These are phyloP conservation scores for Ophiostoma tasmaniense DNA, from an alignment of 2,329 filamentous ascomycete species.

Conservation along the genomic window DNA sequence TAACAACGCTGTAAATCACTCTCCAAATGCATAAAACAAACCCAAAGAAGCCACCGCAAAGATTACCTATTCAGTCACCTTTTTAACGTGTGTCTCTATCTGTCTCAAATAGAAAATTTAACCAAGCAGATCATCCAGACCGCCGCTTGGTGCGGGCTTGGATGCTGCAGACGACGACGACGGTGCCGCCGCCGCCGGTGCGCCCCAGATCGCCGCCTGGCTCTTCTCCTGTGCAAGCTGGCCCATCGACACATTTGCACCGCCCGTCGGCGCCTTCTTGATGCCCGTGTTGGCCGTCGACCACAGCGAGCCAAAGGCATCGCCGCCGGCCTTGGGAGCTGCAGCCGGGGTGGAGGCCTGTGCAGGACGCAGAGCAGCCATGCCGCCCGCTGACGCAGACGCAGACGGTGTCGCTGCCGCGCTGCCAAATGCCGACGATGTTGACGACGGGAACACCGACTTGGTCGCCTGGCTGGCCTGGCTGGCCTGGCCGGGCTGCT, in stretches of 20 bases:
- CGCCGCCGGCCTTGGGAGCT: constrained; percentile 47
- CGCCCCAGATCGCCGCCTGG: constrained; percentile 87
- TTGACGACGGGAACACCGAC: constrained; percentile 6
- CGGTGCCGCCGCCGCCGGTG: constrained; percentile 53
- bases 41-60: not conserved
- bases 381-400: too few relatives aligned
- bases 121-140: constrained; percentile 43
- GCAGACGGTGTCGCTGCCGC: constrained; percentile 21
- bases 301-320: constrained; percentile 87
- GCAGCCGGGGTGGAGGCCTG: constrained; percentile 27
- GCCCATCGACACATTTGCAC: constrained; percentile 72
- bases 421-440: constrained; percentile 19
- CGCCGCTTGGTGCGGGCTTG: constrained; percentile 26
- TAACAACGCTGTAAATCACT: not conserved
- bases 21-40: not conserved
- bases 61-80: not conserved
- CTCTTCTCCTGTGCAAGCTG: constrained; percentile 98
- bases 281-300: constrained; percentile 63
- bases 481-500: constrained; percentile 16
- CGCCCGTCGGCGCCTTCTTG: constrained; percentile 62
- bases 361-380: constrained; percentile 23
- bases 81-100: not conserved
- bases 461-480: constrained; percentile 15
- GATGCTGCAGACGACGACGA: constrained; percentile 23
- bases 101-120: constrained; percentile 18